A percentile compares a stretch with the other conserved stretches of the same genome.
phyloP scores from a whole-genome alignment of 805 yeast genomes.

The Sungouiella thailandica region DNA sequence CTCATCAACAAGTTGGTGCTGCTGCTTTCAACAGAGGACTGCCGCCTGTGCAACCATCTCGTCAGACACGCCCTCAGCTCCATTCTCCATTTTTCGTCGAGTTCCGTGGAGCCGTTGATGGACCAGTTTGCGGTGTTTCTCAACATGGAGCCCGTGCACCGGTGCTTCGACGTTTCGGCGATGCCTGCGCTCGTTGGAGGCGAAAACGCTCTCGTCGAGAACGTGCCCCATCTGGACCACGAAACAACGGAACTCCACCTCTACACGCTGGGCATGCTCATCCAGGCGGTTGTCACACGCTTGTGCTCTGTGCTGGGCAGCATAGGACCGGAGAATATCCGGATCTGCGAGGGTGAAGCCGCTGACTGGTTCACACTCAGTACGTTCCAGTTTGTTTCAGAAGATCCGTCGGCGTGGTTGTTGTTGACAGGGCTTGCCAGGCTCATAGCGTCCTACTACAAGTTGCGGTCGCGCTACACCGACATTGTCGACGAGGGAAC shows the following conservation, averaged over 20 bases:
- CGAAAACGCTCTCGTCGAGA: not conserved
- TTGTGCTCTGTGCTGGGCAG: conserved; percentile 8
- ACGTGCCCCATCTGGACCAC: too few relatives aligned
- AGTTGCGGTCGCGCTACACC: conserved; percentile 11
- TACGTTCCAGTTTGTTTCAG: conserved; percentile 18
- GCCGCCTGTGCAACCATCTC: conserved; percentile 31
- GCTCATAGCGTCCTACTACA: conserved; percentile 28
- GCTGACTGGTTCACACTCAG: conserved; percentile 22
- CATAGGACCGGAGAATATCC: conserved; percentile 13
- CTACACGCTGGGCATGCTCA: conserved; percentile 19
- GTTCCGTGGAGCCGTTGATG: conserved; percentile 39
- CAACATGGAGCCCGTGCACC: conserved; percentile 36
- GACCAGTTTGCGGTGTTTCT: conserved; percentile 43
- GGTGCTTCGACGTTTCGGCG: conserved; percentile 25
- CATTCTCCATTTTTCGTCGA: conserved; percentile 28
- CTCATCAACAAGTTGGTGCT: conserved; percentile 44
- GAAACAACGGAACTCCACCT: conserved; percentile 3
- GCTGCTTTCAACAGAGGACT: conserved; percentile 37
- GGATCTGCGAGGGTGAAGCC: conserved; percentile 1
- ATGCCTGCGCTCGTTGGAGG: conserved; percentile 24
- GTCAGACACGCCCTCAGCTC: conserved; percentile 35
- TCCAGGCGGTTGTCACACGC: conserved; percentile 19
- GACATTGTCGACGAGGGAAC: too few relatives aligned
- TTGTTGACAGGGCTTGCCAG: conserved; percentile 28
- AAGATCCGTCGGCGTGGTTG: conserved; percentile 36